These are phyloP conservation scores for Rhamnella rubrinervis DNA, from an alignment of 331 rosid genomes.

Conservation along the genomic window DNA sequence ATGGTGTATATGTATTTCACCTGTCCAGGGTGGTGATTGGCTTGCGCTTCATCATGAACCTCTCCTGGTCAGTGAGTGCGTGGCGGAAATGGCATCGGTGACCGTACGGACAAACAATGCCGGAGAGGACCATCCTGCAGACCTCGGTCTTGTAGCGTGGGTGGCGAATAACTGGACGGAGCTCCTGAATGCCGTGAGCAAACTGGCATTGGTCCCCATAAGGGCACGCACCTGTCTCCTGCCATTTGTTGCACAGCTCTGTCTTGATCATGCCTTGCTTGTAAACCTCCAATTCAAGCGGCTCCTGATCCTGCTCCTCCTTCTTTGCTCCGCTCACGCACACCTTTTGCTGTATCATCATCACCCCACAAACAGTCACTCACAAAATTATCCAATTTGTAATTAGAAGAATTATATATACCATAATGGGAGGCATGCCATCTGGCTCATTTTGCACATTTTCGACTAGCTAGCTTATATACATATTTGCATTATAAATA, in stretches of 20 bases:
- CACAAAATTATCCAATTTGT: too few relatives aligned
- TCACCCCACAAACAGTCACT: too few relatives aligned
- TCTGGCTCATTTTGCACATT: too few relatives aligned
- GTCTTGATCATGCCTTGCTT: constrained; percentile 93
- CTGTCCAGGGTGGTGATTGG: constrained; percentile 48
- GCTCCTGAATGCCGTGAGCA: constrained; percentile 89
- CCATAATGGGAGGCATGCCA: too few relatives aligned
- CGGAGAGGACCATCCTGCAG: constrained; percentile 91
- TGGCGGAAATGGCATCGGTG: constrained; percentile 98
- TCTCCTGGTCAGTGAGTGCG: constrained; percentile 75
- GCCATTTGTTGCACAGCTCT: constrained; percentile 98
- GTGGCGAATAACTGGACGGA: constrained; percentile 95
- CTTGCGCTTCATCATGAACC: constrained; percentile 44
- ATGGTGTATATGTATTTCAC: constrained; percentile 25
- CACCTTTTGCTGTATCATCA: constrained; percentile 67
- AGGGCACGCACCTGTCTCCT: constrained; percentile 81
- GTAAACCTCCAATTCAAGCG: constrained; percentile 77
- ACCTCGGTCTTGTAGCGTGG: constrained; percentile 98
- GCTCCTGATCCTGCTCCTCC: constrained; percentile 43
- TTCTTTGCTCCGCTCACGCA: constrained; percentile 66
- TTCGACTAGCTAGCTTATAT: too few relatives aligned
- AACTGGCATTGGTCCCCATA: constrained; percentile 78
- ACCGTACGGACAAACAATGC: constrained; percentile 84
- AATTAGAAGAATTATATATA: too few relatives aligned
- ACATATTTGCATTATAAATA: too few relatives aligned